Conservation (phyloP, 2,329 filamentous ascomycete species). For the Orbilia oligospora region DNA sequence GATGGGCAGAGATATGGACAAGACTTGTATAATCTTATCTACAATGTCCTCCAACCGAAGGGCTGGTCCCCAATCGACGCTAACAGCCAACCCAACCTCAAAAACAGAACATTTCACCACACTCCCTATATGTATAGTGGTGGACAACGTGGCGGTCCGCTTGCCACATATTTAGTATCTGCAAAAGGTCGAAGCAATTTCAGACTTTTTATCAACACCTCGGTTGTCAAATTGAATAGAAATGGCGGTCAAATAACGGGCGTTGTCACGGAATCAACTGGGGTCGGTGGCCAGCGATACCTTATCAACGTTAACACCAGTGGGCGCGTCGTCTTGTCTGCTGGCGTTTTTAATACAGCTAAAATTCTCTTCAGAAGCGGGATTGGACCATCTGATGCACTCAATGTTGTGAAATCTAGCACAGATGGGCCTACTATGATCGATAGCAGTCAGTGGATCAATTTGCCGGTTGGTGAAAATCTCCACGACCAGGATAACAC, state of each 20-base stretch:
- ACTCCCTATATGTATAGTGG: conserved; percentile 78
- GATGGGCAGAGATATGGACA: conserved; percentile 79
- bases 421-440: conserved; percentile 72
- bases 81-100: conserved; percentile 74
- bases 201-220: conserved; percentile 76
- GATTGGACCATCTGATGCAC: conserved; percentile 74
- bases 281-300: conserved; percentile 73
- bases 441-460: conserved; percentile 71
- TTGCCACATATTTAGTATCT: conserved; percentile 79
- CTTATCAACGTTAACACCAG: conserved; percentile 74
- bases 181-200: conserved; percentile 76
- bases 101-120: conserved; percentile 77
- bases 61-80: conserved; percentile 77
- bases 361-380: conserved; percentile 79
- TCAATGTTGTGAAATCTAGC: conserved; percentile 71
- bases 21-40: conserved; percentile 76
- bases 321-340: conserved; percentile 78
- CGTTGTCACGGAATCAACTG: conserved; percentile 73
- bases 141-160: conserved; percentile 78
- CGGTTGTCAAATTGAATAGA: conserved; percentile 78
- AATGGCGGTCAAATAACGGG: conserved; percentile 75
- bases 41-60: conserved; percentile 72
- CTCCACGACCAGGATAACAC: conserved; percentile 75
- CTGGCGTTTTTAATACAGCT: conserved; percentile 78
- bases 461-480: conserved; percentile 74